Evolutionary conservation across 2,329 filamentous ascomycete species (phyloP).

Genomic region (Talaromyces sp.): DNA sequence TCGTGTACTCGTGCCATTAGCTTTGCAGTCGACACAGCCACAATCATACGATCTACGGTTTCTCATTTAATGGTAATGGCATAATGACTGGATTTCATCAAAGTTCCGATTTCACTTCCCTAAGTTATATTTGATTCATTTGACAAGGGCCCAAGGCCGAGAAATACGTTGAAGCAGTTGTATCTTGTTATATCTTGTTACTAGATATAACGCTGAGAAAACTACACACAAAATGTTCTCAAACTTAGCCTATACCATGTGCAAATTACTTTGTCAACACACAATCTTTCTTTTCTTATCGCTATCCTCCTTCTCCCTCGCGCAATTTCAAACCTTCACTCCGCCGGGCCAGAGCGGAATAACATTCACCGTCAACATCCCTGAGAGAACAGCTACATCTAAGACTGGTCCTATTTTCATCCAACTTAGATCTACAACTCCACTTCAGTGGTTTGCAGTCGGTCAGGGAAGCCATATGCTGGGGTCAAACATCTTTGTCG

Average conservation of each 20-base stretch:
- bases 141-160: neutral
- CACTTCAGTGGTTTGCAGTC: conserved; percentile 50
- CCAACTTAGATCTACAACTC: conserved; percentile 48
- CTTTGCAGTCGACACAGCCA: neutral
- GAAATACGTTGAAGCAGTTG: neutral
- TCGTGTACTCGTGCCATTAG: too few relatives aligned
- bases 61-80: neutral
- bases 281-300: neutral
- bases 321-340: conserved; percentile 13
- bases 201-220: neutral
- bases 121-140: neutral
- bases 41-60: neutral
- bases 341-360: conserved; percentile 17
- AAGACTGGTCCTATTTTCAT: conserved; percentile 56
- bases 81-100: neutral
- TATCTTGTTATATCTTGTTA: neutral
- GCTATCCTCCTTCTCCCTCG: neutral
- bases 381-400: conserved; percentile 43
- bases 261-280: neutral
- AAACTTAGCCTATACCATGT: neutral
- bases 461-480: conserved; percentile 54
- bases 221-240: neutral
- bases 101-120: neutral
- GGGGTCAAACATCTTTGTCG: conserved; percentile 57
- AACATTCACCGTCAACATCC: conserved; percentile 51